Base-by-base conservation (phyloP, 2,329 filamentous ascomycete genomes). In the Cytospora piceicola region DNA sequence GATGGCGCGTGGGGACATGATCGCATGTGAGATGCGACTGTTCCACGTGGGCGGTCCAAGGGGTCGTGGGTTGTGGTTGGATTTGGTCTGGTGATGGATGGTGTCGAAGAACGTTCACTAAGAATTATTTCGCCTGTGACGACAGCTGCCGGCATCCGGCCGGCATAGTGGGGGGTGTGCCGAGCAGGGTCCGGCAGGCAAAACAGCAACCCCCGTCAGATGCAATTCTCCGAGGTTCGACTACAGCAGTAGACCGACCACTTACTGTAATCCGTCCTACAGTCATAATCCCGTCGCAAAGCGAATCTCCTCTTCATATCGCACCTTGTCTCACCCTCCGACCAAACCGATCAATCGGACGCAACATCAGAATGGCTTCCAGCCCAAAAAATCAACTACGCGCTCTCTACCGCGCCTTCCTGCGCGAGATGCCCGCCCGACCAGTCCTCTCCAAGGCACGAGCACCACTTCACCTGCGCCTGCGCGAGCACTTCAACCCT, bases 391-490 rank as follows among this genome's bases (percentile, higher is more conserved):
- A 85, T 51, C 80, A 81, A 49, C 76, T 91, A 52, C 92, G 92
- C 73, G 88, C 92, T 42, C 84, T 97, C 75, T 98, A 98, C 84
- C 92, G 94, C 73, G 86, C 90, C 52, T 83, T 97, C 74, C 88
- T 98, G 64, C 93, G 94, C 77, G 93, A 97, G 80, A 88, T 97
- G 11, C 94, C 94, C 1, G 86, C 90, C 9, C 89, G 89, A 7
- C 82, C 85, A 2, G 77, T 86, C 72, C 82, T 85, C 69, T 79
- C 80, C 65, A 72, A 78, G 67, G 78, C 82, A 29, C 88, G 89
- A 49, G 90, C 92, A 0, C 86, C 88, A 2, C 80, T 96, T 17
- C 90, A 94, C 78, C 76, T 81, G 64, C 88, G 86, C 61, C 85
- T 96, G 70, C 91, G 90, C 73, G 76, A 81, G 49, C 82, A 84